phyloP scores from a whole-genome alignment of 2,329 filamentous ascomycete species.

The Beauveria pseudobassiana region DNA sequence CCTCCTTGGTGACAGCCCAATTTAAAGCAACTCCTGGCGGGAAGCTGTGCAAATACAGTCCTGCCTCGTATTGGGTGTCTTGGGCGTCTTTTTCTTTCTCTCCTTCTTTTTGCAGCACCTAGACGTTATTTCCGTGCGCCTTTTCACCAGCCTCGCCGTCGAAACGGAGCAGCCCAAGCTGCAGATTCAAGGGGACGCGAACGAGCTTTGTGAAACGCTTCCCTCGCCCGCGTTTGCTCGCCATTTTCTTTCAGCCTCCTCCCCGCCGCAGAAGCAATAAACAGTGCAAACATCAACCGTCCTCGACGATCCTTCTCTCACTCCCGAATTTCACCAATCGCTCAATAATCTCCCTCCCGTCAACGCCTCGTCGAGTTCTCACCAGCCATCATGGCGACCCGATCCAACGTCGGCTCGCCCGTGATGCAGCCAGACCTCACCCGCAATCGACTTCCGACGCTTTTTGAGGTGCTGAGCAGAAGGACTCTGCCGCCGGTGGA shows the following conservation, averaged over 20 bases:
- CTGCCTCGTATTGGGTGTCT: neutral
- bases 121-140: neutral
- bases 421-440: constrained; percentile 51
- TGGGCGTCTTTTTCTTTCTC: neutral
- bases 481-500: constrained; percentile 94
- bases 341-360: neutral
- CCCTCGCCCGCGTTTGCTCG: constrained; percentile 4
- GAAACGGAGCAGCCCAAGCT: neutral
- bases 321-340: neutral
- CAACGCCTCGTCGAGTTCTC: neutral
- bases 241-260: neutral
- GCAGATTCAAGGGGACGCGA: constrained; percentile 9
- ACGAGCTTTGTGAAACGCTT: constrained; percentile 8
- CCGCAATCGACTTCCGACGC: constrained; percentile 82
- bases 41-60: neutral
- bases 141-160: neutral
- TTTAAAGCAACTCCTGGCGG: neutral
- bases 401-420: constrained; percentile 28
- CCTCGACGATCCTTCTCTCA: neutral
- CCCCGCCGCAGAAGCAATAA: neutral
- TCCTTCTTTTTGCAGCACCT: neutral
- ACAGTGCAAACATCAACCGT: neutral
- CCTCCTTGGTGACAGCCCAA: neutral
- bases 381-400: constrained; percentile 17
- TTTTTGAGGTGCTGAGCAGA: constrained; percentile 92